These are phyloP conservation scores for Rhododendron griersonianum DNA, from an alignment of 148 eudicot genomes.

Conservation along the genomic window DNA sequence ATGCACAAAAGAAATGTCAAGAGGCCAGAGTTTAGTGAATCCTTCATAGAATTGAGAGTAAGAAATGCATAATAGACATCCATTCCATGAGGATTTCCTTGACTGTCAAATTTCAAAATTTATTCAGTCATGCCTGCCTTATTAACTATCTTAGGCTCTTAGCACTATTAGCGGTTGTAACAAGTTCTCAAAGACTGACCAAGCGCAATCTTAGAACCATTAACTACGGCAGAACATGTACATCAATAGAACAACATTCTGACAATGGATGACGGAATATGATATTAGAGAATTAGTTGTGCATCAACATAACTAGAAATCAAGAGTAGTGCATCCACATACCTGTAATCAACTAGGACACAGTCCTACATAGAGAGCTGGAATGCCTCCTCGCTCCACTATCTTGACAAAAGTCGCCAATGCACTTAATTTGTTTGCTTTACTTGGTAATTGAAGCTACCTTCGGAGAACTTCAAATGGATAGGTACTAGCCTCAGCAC, in stretches of 20 bases:
- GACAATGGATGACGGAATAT: neutral
- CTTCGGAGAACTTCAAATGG: conserved; percentile 69
- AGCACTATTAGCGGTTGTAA: neutral
- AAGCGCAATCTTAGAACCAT: neutral
- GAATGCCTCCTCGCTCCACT: conserved; percentile 56
- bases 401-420: conserved; percentile 42
- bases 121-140: neutral
- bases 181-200: neutral
- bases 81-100: neutral
- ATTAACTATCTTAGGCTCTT: neutral
- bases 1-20: neutral
- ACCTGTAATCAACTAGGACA: conserved; percentile 67
- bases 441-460: conserved; percentile 58
- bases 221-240: neutral
- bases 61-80: neutral
- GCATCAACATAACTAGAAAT: neutral
- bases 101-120: neutral
- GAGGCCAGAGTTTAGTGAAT: neutral
- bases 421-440: conserved; percentile 42
- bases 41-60: neutral
- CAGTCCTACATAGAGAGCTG: conserved; percentile 66
- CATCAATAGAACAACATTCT: neutral
- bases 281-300: neutral
- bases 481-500: conserved; percentile 66
- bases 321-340: neutral